A percentile compares a stretch with the other conserved stretches of the same genome.
Conservation (phyloP, 768 basidiomycete genomes). For the Rhodosporidiobolus sp. region DNA sequence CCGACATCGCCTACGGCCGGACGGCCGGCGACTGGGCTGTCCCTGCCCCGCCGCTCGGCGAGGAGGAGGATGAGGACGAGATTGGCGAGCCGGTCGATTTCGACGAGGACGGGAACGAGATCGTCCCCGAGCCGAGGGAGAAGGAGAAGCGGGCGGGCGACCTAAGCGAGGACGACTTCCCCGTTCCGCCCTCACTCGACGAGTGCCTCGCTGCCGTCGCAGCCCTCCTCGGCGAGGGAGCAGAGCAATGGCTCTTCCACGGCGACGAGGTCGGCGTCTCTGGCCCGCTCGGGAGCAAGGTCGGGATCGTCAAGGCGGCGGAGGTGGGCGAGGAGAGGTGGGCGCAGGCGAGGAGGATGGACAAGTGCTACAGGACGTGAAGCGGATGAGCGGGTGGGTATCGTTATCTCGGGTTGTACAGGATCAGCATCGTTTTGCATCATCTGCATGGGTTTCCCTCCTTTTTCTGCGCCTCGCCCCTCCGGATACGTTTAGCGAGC, state of each 20-base stretch:
- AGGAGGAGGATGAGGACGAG: background rate
- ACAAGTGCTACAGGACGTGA: conserved; percentile 9
- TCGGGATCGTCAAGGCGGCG: background rate
- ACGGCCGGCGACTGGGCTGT: conserved; percentile 19
- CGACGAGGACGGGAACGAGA: background rate
- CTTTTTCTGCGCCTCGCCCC: too few relatives aligned
- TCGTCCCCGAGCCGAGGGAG: background rate
- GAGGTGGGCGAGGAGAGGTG: background rate
- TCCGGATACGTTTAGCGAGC: too few relatives aligned
- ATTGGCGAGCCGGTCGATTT: background rate
- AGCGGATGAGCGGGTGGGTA: too few relatives aligned
- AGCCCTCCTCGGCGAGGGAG: background rate
- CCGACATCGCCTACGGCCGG: conserved; percentile 9
- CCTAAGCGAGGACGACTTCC: conserved; percentile 9
- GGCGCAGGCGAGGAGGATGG: conserved; percentile 8
- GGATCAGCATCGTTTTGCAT: too few relatives aligned
- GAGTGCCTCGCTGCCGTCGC: background rate
- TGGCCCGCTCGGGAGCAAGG: conserved; percentile 10
- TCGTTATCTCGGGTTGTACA: too few relatives aligned
- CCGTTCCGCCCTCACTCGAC: conserved; percentile 9
- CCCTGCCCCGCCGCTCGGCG: background rate
- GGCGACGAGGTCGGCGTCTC: conserved; percentile 22
- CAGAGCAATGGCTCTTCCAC: background rate
- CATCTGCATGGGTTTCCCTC: too few relatives aligned
- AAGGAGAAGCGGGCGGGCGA: background rate